Evolutionary conservation across 1,284 basidiomycete species (phyloP), one percentile per base, ranked within the genome.

Genomic region (Cerioporus squamosus): DNA sequence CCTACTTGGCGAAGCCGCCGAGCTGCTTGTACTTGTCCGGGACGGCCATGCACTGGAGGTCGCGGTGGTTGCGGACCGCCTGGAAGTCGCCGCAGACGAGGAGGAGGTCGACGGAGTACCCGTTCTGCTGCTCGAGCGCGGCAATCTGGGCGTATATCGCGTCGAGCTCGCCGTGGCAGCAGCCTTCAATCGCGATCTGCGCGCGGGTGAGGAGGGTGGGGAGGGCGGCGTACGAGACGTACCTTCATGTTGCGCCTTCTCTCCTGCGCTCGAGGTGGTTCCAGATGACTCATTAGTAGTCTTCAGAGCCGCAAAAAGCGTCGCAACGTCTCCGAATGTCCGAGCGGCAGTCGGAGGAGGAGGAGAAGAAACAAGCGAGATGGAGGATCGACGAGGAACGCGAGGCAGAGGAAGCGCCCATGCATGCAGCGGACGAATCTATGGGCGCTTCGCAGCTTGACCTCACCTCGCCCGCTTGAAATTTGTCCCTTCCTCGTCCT

Each of bases 71-170:
- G 29, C 97, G 83, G 46, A 98, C 81, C 9, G 97, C 96, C 75
- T 97, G 93, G 69, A 99, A 98, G 77, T 99, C 97, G 17, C 97
- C 97, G 63, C 95, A 95, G 44, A 97, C 88, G 42, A 99, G 82
- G 3, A 99, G 83, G 1, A 96, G 77, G 69, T 97, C 93, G 53
- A 97, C 84, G 51, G 85, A 87, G 71, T 87, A 86, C 17, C 76
- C 74, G 67, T 90, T 84, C 64, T 72, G 75, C 5, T 68, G 69
- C 72, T 95, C 91, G 51, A 92, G 83, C 20, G 77, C 68, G 2
- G 77, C 76, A 51, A 98, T 86, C 20, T 90, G 85, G n/a, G 78
- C 74, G 77, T 98, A 99, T 57, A 97, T 98, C 9, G 84, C 83
- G 70, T 93, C 88, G 12, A 97, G 85, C 63, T 88, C 84, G 49